phyloP scores from a whole-genome alignment of 1,284 basidiomycete genomes.

The Mycena citricolor region DNA sequence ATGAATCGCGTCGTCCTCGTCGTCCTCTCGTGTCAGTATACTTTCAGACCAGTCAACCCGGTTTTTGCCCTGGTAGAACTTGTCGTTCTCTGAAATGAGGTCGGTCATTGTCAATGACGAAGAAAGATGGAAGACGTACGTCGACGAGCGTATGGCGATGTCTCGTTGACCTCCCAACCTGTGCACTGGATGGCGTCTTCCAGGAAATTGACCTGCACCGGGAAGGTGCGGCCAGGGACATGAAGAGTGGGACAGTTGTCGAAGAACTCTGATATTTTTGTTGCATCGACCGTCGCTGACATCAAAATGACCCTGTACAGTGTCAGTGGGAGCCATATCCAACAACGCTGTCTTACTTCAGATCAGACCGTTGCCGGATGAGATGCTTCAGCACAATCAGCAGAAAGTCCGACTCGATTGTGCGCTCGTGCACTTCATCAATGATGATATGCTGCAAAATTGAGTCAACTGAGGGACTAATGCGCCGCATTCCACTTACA shows the following conservation, averaged over 20 bases:
- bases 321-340: slow-evolving; percentile 1
- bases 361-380: slow-evolving; percentile 73
- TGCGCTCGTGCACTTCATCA: slow-evolving; percentile 93
- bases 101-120: slow-evolving; percentile 4
- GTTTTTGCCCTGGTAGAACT: slow-evolving; percentile 62
- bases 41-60: slow-evolving; percentile 79
- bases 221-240: slow-evolving; percentile 97
- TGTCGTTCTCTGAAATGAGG: slow-evolving; percentile 47
- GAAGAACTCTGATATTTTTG: slow-evolving; percentile 93
- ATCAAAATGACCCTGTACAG: slow-evolving; percentile 85
- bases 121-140: slow-evolving; percentile 41
- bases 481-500: slow-evolving; percentile 41
- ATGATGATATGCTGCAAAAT: slow-evolving; percentile 75
- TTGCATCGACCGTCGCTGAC: slow-evolving; percentile 96
- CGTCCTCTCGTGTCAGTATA: slow-evolving; percentile 53
- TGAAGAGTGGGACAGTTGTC: slow-evolving; percentile 85
- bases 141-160: slow-evolving; percentile 82
- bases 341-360: slow-evolving; percentile 60
- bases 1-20: slow-evolving; percentile 65
- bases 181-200: slow-evolving; percentile 92
- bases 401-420: slow-evolving; percentile 97
- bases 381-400: slow-evolving; percentile 94
- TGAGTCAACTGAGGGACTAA: slow-evolving; percentile 9
- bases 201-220: slow-evolving; percentile 84
- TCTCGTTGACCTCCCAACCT: slow-evolving; percentile 83